Evolutionary conservation across 352 stramenopile species (phyloP), one percentile per base, ranked within the genome.

Genomic region (Pythium plurisporium): DNA sequence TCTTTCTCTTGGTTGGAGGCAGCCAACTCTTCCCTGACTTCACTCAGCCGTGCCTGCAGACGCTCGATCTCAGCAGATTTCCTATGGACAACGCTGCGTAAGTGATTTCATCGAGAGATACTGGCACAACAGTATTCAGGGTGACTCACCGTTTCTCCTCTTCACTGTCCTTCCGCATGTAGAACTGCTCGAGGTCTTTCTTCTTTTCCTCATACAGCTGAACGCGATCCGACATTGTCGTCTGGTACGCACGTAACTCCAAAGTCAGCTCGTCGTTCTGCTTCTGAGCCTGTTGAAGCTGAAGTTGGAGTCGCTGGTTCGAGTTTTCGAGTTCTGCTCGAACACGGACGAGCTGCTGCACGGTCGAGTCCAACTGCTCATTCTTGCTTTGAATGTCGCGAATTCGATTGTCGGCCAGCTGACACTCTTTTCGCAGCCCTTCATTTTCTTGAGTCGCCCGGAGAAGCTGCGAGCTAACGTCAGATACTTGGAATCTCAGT

Each of bases 131-230:
- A 29, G n/a, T 20, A 34, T 29, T 22, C 19, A 42, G 17, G 22
- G 0, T 19, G 22, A 51, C 59, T 22, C 52, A 77, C 72, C 68
- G 42, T 31, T 76, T 78, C 23, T 79, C 71, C 31, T 87, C 75
- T 48, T 87, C 72, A 1, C 63, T 55, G 8, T 76, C 65, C 27
- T 84, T 87, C 31, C 74, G 73, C 31, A 82, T 62, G 54, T 82
- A 85, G 40, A 87, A 86, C 11, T 76, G 52, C 61, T 86, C 63
- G 22, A 89, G 54, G 23, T 88, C 77, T 27, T 87, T 74, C 40
- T 81, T 88, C 38, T 79, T 84, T 26, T 89, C 74, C 30, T 87
- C 72, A 53, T 83, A 89, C 9, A 76, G 59, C 33, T 75, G 67
- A 10, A 72, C 70, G 41, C 81, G 72, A 23, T 86, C 72, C 5